phyloP scores from a whole-genome alignment of 768 basidiomycete species.

The Tylopilus vinaceipallidus region DNA sequence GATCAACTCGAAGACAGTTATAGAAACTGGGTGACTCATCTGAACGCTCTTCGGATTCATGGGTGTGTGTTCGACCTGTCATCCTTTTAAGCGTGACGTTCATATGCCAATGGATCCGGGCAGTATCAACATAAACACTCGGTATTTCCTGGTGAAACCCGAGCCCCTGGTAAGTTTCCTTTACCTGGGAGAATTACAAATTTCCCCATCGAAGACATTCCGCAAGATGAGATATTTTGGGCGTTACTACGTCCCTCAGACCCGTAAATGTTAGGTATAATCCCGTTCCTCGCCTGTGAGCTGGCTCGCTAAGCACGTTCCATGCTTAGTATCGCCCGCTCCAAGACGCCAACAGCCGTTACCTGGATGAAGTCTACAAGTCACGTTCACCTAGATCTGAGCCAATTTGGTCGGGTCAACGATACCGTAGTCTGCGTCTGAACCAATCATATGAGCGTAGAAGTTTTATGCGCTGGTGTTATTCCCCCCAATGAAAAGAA shows the following conservation, averaged over 20 bases:
- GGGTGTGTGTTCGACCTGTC: constrained; percentile 10
- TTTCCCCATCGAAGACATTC: constrained; percentile 10
- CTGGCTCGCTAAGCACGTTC: not conserved
- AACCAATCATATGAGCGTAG: constrained; percentile 11
- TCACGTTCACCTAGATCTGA: constrained; percentile 24
- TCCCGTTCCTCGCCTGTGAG: not conserved
- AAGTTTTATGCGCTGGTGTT: constrained; percentile 13
- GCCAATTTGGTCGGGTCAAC: constrained; percentile 18
- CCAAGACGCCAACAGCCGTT: constrained; percentile 10
- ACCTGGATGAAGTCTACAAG: constrained; percentile 13
- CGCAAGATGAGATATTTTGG: constrained; percentile 16
- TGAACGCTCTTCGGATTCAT: not conserved
- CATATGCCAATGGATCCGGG: not conserved
- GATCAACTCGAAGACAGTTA: not conserved
- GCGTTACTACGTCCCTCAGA: constrained; percentile 9
- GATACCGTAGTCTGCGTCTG: constrained; percentile 16
- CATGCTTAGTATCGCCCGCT: constrained; percentile 12
- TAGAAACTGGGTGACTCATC: constrained; percentile 10
- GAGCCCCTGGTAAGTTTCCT: constrained; percentile 6
- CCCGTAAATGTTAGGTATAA: constrained; percentile 2
- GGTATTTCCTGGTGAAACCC: not conserved
- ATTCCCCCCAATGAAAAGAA: not conserved
- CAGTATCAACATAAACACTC: constrained; percentile 1
- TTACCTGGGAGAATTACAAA: constrained; percentile 1
- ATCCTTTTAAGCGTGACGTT: not conserved